phyloP scores from a whole-genome alignment of 352 stramenopile genomes.

The Phytophthora citricola region DNA sequence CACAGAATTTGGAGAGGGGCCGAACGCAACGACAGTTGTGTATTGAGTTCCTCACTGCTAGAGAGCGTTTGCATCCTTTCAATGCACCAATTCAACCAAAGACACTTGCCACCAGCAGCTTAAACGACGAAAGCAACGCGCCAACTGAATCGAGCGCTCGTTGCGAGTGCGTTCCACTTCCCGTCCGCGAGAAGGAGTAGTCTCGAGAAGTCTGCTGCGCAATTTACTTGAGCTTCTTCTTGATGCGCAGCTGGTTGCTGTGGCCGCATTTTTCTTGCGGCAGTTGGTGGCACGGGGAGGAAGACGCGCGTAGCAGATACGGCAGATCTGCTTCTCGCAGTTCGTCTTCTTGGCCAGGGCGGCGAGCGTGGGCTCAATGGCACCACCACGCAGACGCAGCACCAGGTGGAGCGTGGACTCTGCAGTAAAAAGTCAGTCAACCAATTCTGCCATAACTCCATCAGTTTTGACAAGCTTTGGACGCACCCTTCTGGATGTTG shows the following conservation, averaged over 20 bases:
- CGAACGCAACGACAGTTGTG: slow-evolving; percentile 36
- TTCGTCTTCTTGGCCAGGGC: slow-evolving; percentile 99
- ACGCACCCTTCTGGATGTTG: slow-evolving; percentile 93
- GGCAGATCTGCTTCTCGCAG: slow-evolving; percentile 99
- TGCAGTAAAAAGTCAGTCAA: slow-evolving; percentile 21
- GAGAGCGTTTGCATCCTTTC: slow-evolving; percentile 8
- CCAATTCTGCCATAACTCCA: background rate
- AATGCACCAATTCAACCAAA: slow-evolving; percentile 23
- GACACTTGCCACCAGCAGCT: slow-evolving; percentile 5
- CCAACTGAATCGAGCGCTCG: slow-evolving; percentile 14
- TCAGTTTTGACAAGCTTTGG: background rate
- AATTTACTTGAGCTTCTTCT: slow-evolving; percentile 99
- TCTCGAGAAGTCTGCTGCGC: slow-evolving; percentile 8
- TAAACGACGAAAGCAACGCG: slow-evolving; percentile 12
- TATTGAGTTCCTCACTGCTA: slow-evolving; percentile 37
- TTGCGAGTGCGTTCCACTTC: slow-evolving; percentile 26
- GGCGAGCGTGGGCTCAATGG: slow-evolving; percentile 97
- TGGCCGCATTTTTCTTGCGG: slow-evolving; percentile 99
- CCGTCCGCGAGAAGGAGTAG: slow-evolving; percentile 16
- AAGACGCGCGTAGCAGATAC: slow-evolving; percentile 99
- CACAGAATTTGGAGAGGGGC: slow-evolving; percentile 33
- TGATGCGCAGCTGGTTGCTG: slow-evolving; percentile 99
- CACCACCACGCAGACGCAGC: slow-evolving; percentile 93
- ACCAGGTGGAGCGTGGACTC: slow-evolving; percentile 98
- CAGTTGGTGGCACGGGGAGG: slow-evolving; percentile 99